Conservation (phyloP, 306 rosid species). For the barrel medic (Medicago truncatula) region MtrunA17r5.0-ANR NC_053049.1:15321001-15321500, state of each 20-base stretch:
- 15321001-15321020: neutral
- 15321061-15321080: neutral
- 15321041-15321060: slow-evolving; percentile 66
- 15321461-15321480: neutral
- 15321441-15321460: neutral
- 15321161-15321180: slow-evolving; percentile 53
- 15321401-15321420: neutral
- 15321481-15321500: too few species aligned
- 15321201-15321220: slow-evolving; percentile 73
- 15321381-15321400: neutral
- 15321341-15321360: neutral
- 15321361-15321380: neutral
- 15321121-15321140: neutral
- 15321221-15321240: slow-evolving; percentile 40
- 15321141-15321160: slow-evolving; percentile 23
- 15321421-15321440: neutral
- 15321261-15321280: neutral
- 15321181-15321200: slow-evolving; percentile 72
- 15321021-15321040: neutral
- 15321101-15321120: neutral
- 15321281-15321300: neutral
- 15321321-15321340: slow-evolving; percentile 8
- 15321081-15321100: neutral
- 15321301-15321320: neutral
- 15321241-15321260: neutral